phyloP scores from a whole-genome alignment of 225 moss, liverwort and hornwort genomes.

The Asterella californica region DNA sequence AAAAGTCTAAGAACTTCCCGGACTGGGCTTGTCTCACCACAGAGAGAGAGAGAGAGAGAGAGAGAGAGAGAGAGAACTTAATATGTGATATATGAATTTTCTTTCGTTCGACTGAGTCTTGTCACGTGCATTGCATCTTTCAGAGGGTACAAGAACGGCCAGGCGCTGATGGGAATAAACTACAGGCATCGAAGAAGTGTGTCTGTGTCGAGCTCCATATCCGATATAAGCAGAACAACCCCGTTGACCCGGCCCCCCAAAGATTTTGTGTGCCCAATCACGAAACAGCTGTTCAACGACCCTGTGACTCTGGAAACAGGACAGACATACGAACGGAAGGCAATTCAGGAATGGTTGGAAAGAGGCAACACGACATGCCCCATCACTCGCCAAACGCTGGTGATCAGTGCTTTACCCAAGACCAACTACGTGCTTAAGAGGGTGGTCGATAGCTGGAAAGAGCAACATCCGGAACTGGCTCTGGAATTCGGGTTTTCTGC shows the following conservation, averaged over 20 bases:
- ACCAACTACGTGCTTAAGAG: slow-evolving; percentile 48
- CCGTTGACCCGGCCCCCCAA: slow-evolving; percentile 31
- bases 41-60: too few relatives aligned
- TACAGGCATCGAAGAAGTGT: slow-evolving; percentile 8
- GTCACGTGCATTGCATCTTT: slow-evolving; percentile 18
- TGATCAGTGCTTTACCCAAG: slow-evolving; percentile 27
- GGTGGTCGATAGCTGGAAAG: slow-evolving; percentile 48
- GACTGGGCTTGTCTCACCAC: too few relatives aligned
- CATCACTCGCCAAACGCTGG: slow-evolving; percentile 42
- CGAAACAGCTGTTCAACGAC: slow-evolving; percentile 44
- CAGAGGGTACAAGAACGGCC: not conserved
- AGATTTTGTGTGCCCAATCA: slow-evolving; percentile 50
- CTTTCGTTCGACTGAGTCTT: not conserved
- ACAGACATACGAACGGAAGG: slow-evolving; percentile 48
- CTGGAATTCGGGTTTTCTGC: slow-evolving; percentile 25
- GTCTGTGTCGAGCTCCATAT: slow-evolving; percentile 1
- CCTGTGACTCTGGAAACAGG: slow-evolving; percentile 55
- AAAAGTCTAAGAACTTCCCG: too few relatives aligned
- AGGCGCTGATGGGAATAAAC: not conserved
- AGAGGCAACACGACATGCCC: slow-evolving; percentile 46
- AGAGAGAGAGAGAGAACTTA: too few relatives aligned
- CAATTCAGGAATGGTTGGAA: slow-evolving; percentile 48
- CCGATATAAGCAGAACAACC: not conserved
- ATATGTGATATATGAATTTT: too few relatives aligned
- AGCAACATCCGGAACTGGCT: slow-evolving; percentile 33